Evolutionary conservation across 345 rosid genomes (phyloP).

Genomic region (Eucalyptus urophylla): DNA sequence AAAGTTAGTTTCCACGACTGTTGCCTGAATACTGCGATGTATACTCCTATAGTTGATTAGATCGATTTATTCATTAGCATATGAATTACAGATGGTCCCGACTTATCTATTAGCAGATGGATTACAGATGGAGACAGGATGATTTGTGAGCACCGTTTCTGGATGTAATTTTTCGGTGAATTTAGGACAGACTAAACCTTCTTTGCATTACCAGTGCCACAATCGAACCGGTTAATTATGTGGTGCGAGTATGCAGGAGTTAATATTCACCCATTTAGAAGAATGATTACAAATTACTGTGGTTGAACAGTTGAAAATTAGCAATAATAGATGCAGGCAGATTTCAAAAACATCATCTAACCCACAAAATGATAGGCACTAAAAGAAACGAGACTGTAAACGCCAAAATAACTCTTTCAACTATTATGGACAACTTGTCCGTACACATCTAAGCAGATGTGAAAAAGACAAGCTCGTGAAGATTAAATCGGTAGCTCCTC

Average conservation of each 20-base stretch:
- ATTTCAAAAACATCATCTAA: background rate
- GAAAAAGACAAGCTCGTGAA: background rate
- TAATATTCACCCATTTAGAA: background rate
- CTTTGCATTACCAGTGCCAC: background rate
- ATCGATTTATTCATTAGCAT: background rate
- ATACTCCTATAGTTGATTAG: background rate
- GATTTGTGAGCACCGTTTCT: background rate
- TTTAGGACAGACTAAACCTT: background rate
- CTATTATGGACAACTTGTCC: background rate
- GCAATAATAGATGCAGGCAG: background rate
- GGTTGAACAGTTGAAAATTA: background rate
- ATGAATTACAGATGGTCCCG: background rate
- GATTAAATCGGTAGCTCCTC: background rate
- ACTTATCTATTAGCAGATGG: background rate
- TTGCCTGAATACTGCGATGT: background rate
- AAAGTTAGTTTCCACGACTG: background rate
- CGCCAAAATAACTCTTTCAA: background rate
- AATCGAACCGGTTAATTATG: background rate
- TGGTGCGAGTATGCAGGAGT: background rate
- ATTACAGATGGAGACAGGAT: background rate
- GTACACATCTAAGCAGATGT: background rate
- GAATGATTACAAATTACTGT: background rate
- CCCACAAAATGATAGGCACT: background rate
- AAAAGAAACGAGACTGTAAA: background rate
- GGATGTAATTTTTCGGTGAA: background rate